These are phyloP conservation scores for Salvia miltiorrhiza DNA, from an alignment of 257 asterid species.

Conservation along the genomic window DNA sequence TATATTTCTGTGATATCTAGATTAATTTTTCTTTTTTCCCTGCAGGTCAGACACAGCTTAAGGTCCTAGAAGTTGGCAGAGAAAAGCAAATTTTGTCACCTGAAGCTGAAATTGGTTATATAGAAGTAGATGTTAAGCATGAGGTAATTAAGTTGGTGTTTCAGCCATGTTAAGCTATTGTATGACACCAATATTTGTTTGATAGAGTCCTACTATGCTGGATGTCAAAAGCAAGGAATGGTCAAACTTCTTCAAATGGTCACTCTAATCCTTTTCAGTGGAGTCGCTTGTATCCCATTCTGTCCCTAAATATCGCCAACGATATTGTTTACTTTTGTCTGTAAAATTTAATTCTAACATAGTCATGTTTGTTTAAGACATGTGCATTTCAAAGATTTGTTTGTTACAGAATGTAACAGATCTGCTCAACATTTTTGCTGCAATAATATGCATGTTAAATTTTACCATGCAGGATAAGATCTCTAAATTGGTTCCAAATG, in stretches of 20 bases:
- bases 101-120: conserved; percentile 28
- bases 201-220: not conserved
- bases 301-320: not conserved
- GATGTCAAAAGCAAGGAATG: not conserved
- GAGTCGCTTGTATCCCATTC: not conserved
- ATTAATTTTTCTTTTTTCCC: conserved; percentile 21
- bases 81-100: conserved; percentile 30
- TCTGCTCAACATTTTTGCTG: not conserved
- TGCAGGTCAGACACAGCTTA: conserved; percentile 36
- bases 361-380: not conserved
- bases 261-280: not conserved
- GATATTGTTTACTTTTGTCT: not conserved
- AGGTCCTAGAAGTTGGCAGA: conserved; percentile 27
- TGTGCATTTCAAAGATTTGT: not conserved
- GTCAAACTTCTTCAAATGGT: not conserved
- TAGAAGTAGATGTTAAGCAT: conserved; percentile 28
- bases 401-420: conserved; percentile 8
- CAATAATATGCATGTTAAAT: conserved; percentile 16
- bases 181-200: not conserved
- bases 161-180: conserved; percentile 12
- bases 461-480: conserved; percentile 39
- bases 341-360: not conserved
- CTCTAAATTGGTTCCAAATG: conserved; percentile 22
- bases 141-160: conserved; percentile 46
- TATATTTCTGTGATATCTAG: not conserved